phyloP scores from a whole-genome alignment of 441 rosid species.

The Populus hybrid region DNA sequence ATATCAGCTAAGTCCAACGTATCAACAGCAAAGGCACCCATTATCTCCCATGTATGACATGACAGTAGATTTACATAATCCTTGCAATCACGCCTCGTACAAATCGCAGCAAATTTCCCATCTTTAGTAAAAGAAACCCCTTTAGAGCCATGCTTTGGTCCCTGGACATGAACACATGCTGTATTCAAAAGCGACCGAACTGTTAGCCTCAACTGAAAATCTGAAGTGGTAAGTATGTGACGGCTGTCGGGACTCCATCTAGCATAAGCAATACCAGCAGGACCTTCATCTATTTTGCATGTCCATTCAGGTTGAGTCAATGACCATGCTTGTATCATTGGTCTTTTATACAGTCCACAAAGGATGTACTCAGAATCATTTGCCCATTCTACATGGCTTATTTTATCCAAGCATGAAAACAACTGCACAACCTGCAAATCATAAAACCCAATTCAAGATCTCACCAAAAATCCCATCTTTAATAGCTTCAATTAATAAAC shows the following conservation, averaged over 20 bases:
- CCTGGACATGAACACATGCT: conserved; percentile 93
- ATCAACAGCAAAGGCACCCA: too few relatives aligned
- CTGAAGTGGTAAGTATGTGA: conserved; percentile 90
- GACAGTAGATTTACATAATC: conserved; percentile 85
- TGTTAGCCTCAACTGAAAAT: conserved; percentile 82
- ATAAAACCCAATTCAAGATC: conserved; percentile 11
- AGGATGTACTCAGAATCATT: conserved; percentile 92
- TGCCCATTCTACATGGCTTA: conserved; percentile 98
- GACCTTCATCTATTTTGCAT: conserved; percentile 97
- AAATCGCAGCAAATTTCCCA: conserved; percentile 40
- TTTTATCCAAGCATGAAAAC: conserved; percentile 96
- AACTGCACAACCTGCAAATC: conserved; percentile 85
- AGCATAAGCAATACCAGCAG: conserved; percentile 94
- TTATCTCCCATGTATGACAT: conserved; percentile 75
- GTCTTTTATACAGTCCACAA: conserved; percentile 84
- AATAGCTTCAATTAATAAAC: background rate
- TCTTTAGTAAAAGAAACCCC: conserved; percentile 82
- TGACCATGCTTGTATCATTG: conserved; percentile 98
- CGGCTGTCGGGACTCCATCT: conserved; percentile 99
- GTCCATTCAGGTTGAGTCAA: conserved; percentile 95
- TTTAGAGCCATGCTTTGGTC: conserved; percentile 91
- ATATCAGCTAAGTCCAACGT: too few relatives aligned
- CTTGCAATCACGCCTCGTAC: conserved; percentile 80
- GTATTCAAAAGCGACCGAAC: conserved; percentile 96
- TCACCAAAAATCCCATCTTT: background rate